Conservation (phyloP, 108 stramenopile genomes). For the Conticribra weissflogii region DNA sequence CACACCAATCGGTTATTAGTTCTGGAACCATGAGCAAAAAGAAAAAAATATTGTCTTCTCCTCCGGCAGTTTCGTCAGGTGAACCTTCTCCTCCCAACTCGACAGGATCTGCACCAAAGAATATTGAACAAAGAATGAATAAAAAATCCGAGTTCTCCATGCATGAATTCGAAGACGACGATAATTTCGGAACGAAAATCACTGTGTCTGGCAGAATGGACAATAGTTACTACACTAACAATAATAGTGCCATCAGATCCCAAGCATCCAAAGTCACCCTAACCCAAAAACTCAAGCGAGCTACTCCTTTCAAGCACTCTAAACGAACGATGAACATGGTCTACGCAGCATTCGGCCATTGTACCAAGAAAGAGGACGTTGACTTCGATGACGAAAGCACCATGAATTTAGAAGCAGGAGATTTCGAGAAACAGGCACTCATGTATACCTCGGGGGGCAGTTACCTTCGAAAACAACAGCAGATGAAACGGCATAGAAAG, state of each 20-base stretch:
- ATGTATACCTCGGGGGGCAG: too few species aligned
- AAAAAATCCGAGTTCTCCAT: too few species aligned
- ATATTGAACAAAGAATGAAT: too few species aligned
- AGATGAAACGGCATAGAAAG: too few species aligned
- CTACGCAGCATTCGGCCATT: not conserved
- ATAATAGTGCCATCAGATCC: not conserved
- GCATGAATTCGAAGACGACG: too few species aligned
- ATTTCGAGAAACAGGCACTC: too few species aligned
- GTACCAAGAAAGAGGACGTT: not conserved
- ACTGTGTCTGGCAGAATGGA: too few species aligned
- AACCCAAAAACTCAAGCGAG: not conserved
- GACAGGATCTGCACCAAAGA: too few species aligned
- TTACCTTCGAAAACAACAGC: too few species aligned
- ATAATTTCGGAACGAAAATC: too few species aligned
- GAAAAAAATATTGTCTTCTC: not conserved
- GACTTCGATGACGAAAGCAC: not conserved
- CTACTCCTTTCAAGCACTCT: not conserved
- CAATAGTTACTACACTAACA: too few species aligned
- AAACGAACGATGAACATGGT: constrained; percentile 1
- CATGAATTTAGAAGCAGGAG: too few species aligned
- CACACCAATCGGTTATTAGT: constrained; percentile 1
- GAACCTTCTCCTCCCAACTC: not conserved
- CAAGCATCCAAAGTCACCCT: not conserved
- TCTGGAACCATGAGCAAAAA: not conserved
- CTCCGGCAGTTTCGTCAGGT: not conserved